Conservation (phyloP, 2,329 filamentous ascomycete species). For the Colletotrichum sojae region DNA sequence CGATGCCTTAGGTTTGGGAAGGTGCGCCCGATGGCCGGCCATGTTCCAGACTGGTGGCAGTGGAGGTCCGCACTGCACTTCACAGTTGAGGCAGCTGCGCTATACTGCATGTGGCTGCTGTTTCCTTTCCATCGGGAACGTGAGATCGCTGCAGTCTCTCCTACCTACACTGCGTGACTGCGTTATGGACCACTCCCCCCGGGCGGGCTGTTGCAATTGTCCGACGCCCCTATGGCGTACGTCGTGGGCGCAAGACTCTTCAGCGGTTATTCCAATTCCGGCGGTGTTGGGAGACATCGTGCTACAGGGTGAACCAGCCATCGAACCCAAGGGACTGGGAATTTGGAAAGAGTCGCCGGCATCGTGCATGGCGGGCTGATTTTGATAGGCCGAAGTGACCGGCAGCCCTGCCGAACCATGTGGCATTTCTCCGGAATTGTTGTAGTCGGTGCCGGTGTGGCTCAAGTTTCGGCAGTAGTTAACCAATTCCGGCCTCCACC, state of each 20-base stretch:
- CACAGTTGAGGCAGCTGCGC: not conserved
- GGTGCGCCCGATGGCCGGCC: not conserved
- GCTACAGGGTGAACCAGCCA: conserved; percentile 1
- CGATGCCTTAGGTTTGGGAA: not conserved
- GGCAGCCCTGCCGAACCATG: conserved; percentile 23
- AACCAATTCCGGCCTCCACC: conserved; percentile 30
- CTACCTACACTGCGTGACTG: too few species aligned
- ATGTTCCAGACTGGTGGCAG: conserved; percentile 28
- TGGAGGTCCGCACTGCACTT: not conserved
- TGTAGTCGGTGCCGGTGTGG: conserved; percentile 15
- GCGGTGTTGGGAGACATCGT: conserved; percentile 29
- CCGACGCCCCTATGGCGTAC: not conserved
- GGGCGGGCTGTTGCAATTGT: not conserved
- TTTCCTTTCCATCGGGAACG: not conserved
- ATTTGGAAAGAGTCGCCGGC: too few species aligned
- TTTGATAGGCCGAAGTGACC: not conserved
- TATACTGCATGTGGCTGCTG: not conserved
- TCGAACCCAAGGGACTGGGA: conserved; percentile 3
- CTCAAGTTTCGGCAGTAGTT: conserved; percentile 1
- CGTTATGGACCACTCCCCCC: not conserved
- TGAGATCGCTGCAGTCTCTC: not conserved
- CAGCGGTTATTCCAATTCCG: conserved; percentile 29
- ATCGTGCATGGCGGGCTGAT: not conserved
- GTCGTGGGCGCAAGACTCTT: conserved; percentile 1
- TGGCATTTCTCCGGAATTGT: conserved; percentile 35